Evolutionary conservation across 768 basidiomycete genomes (phyloP).

Genomic region (Xerocomellus dryophilus): DNA sequence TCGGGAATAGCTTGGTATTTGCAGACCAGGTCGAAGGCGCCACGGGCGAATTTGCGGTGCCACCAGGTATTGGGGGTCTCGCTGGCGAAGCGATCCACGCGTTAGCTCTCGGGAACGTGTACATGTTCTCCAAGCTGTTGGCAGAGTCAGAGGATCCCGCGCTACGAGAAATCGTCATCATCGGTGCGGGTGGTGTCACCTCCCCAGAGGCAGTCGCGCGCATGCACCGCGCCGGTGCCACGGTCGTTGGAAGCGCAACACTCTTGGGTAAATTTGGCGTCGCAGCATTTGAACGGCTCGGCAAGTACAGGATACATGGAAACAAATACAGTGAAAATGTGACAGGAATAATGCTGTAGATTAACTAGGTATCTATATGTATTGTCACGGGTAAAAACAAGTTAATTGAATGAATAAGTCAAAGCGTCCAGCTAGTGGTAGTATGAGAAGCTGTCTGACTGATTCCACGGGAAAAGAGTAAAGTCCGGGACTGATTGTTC

Average conservation of each 20-base stretch:
- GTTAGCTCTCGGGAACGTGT: constrained; percentile 75
- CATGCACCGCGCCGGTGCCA: constrained; percentile 75
- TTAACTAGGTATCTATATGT: constrained; percentile 15
- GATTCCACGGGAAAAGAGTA: constrained; percentile 24
- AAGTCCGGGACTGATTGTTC: constrained; percentile 15
- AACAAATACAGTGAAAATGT: constrained; percentile 25
- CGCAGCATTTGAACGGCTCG: constrained; percentile 47
- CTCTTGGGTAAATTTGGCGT: constrained; percentile 53
- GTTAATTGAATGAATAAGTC: constrained; percentile 30
- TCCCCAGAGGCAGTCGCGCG: constrained; percentile 54
- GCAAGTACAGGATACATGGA: constrained; percentile 15
- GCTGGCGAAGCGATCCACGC: constrained; percentile 76
- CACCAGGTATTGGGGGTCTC: constrained; percentile 64
- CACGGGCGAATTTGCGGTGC: constrained; percentile 51
- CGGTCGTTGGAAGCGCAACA: constrained; percentile 64
- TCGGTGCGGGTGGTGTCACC: constrained; percentile 84
- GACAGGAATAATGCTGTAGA: constrained; percentile 3
- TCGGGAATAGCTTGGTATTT: constrained; percentile 68
- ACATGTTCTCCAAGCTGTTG: constrained; percentile 55
- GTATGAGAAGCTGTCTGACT: constrained; percentile 21
- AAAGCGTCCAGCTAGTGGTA: constrained; percentile 18
- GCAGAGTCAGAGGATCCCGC: constrained; percentile 37
- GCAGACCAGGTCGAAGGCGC: constrained; percentile 44
- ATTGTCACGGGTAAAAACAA: constrained; percentile 1
- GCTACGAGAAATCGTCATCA: constrained; percentile 51